Percentiles rank a stretch among this genome's conserved stretches.
These are phyloP conservation scores for Phlegmacium glaucopus DNA, from an alignment of 768 basidiomycete genomes.

Conservation along the genomic window DNA sequence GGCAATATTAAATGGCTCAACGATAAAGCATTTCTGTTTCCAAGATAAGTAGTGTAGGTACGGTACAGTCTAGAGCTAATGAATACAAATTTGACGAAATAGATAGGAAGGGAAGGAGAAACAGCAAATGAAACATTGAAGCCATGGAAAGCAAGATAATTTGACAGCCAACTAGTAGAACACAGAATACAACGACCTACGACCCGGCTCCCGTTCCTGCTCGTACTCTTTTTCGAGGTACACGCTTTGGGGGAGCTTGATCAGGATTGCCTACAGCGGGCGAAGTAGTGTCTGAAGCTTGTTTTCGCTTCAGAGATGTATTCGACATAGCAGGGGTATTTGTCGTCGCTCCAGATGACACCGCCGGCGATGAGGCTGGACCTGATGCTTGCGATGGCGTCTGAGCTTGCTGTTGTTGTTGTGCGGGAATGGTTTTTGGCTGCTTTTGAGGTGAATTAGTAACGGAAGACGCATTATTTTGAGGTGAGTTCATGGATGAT, in stretches of 20 bases:
- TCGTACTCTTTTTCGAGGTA: constrained; percentile 52
- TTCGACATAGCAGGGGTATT: constrained; percentile 48
- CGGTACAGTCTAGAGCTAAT: constrained; percentile 31
- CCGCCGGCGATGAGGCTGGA: constrained; percentile 25
- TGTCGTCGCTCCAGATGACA: constrained; percentile 36
- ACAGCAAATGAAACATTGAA: not conserved
- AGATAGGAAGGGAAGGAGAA: constrained; percentile 7
- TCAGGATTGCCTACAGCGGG: constrained; percentile 46
- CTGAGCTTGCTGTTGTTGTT: constrained; percentile 4
- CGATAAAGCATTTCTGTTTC: constrained; percentile 23
- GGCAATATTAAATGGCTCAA: constrained; percentile 25
- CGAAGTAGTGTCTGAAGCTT: constrained; percentile 40
- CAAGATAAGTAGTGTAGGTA: constrained; percentile 27
- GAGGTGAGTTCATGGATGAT: constrained; percentile 38
- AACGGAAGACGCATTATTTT: constrained; percentile 48
- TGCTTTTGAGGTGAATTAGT: constrained; percentile 61
- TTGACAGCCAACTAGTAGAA: constrained; percentile 12
- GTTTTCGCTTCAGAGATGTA: constrained; percentile 57
- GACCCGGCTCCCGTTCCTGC: constrained; percentile 41
- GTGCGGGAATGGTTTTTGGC: constrained; percentile 51
- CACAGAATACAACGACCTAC: constrained; percentile 14
- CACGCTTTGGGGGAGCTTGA: constrained; percentile 48
- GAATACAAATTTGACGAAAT: constrained; percentile 16
- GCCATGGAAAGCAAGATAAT: constrained; percentile 17
- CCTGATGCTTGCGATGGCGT: constrained; percentile 24